Evolutionary conservation across 2,329 filamentous ascomycete genomes (phyloP).

Genomic region (Colletotrichum sp.): DNA sequence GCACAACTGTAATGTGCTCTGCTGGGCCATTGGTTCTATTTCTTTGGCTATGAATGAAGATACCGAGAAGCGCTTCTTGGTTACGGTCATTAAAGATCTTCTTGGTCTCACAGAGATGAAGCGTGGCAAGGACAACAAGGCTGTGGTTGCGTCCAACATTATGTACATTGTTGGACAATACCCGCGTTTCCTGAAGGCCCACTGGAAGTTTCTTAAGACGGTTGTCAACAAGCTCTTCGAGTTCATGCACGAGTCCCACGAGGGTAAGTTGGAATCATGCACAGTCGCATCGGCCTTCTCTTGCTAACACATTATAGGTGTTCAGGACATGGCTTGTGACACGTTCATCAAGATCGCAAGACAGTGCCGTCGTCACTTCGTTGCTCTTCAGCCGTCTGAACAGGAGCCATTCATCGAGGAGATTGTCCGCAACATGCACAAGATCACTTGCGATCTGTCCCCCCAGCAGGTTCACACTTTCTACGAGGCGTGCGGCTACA

Average conservation of each 20-base stretch:
- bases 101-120: constrained; percentile 98
- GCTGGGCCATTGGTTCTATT: constrained; percentile 99
- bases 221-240: constrained; percentile 99
- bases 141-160: constrained; percentile 98
- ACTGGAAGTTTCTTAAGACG: constrained; percentile 99
- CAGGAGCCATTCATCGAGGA: constrained; percentile 97
- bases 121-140: constrained; percentile 99
- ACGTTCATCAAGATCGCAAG: constrained; percentile 99
- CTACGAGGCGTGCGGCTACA: constrained; percentile 98
- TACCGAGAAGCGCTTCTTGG: constrained; percentile 96
- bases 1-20: constrained; percentile 99
- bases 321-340: constrained; percentile 99
- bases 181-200: constrained; percentile 95
- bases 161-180: constrained; percentile 99
- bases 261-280: constrained; percentile 63
- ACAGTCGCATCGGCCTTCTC: too few species aligned
- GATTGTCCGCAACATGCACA: constrained; percentile 93
- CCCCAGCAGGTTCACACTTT: constrained; percentile 99
- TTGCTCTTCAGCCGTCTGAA: constrained; percentile 93
- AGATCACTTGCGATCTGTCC: constrained; percentile 93
- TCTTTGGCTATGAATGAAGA: constrained; percentile 99
- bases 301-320: constrained; percentile 56
- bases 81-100: constrained; percentile 98
- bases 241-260: constrained; percentile 99
- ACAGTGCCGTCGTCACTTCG: constrained; percentile 97